Evolutionary conservation across 441 rosid species (phyloP), one percentile per base, ranked within the genome.

Genomic region (Pelargonium cotyledonis): DNA sequence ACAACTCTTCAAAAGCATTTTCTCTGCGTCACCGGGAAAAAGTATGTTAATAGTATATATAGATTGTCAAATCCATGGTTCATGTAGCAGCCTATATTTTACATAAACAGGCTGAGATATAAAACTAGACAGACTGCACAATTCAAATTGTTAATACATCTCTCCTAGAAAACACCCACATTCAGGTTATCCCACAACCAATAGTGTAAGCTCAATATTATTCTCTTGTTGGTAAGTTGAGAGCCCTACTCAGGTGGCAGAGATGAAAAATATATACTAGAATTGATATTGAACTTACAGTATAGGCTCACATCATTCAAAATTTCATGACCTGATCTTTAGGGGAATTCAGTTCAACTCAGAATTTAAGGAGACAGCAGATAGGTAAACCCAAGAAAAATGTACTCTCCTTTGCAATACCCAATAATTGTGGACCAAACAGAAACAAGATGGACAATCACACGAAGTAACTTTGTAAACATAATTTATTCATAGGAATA

Each of bases 1-100:
- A 76, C 57, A 81, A 68, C 64, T 81, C 85, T 72, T 81, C 84
- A 12, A 73, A 68, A 12, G 76, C 75, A 69, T 26, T 65, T 31
- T 82, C 82, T 71, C 86, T 85, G 81, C 55, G 57, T 40, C 60
- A 29, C 47, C 19, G 9, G 47, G 11, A 43, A 51, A n/a, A 68
- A 46, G 7, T 16, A 55, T 16, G 8, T 57, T 57, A 57, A 19
- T 19, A 57, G 10, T 8, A 11, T 8, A 57, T 57, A 16, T 16
- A 19, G 63, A 57, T 16, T 6, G 63, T 19, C 19, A 8, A 26
- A 57, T 57, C 63, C 8, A 57, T 57, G 8, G 29, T 57, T 57
- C 63, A 2, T 57, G 63, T 57, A 14, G 40, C 19, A 18, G 4
- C 19, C 29, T 7, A 40, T 21, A 67, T 26, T 49, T 12, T 19